Base-by-base conservation (phyloP, 495 filamentous ascomycete species). In the Patellaria atrata region DNA sequence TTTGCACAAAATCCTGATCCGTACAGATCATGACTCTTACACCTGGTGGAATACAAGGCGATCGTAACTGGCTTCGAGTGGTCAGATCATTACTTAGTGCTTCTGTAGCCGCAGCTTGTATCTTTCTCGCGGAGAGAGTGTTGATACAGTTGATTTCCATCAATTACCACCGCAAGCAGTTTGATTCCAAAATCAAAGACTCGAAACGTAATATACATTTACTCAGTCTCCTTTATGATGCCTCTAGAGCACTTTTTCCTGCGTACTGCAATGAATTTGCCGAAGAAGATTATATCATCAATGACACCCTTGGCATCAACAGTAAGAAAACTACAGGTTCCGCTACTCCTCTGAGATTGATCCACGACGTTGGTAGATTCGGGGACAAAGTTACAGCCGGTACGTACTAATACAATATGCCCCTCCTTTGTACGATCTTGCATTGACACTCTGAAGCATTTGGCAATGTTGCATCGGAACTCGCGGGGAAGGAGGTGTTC, bases 401-500 rank as follows among this genome's bases (percentile, higher is more conserved):
- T n/a, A 26, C 23, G 9, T n/a, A 26, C n/a, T n/a, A n/a, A n/a
- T n/a, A n/a, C n/a, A 26, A 26, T 26, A 26, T 26, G 9, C n/a
- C 23, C 23, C 9, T 9, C 9, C 9, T 9, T n/a, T n/a, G n/a
- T 8, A 14, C 29, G 14, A 31, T 16, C 23, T 26, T 10, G 28
- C 7, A 15, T 15, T 35, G 87, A 82, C 0, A 80, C 79, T 7
- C 81, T n/a, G n/a, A n/a, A n/a, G n/a, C 74, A 0, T 86, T 97
- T 53, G 89, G 89, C n/a, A 85, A 92, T 41, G 74, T 96, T 30
- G 87, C 89, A 3, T 77, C 77, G 4, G 89, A 96, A 47, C 80
- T 97, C 33, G 92, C 86, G 0, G 89, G 89, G 34, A 93, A 92
- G 61, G 70, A 93, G 43, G 73, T 93, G 17, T 91, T 97, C 59